Conservation (phyloP, 192 early-diverging fungal species). For the Coemansia sp. region DNA sequence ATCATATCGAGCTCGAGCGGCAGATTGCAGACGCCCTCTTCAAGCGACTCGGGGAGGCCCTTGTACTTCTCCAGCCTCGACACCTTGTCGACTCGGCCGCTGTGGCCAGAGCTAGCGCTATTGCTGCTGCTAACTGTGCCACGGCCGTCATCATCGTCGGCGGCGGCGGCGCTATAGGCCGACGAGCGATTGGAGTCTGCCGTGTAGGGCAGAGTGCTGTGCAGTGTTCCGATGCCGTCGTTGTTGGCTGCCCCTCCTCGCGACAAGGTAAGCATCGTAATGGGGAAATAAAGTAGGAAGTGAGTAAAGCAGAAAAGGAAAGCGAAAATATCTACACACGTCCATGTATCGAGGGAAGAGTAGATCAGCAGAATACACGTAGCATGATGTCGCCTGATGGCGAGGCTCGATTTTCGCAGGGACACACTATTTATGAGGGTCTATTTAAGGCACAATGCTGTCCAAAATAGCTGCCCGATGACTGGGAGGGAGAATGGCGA, state of each 20-base stretch:
- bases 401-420: background rate
- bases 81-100: constrained; percentile 44
- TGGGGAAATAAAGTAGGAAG: background rate
- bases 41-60: constrained; percentile 44
- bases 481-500: too few species aligned
- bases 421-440: background rate
- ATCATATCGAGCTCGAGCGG: constrained; percentile 51
- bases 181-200: constrained; percentile 37
- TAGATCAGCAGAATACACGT: background rate
- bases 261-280: constrained; percentile 34
- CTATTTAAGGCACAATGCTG: background rate
- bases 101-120: constrained; percentile 17
- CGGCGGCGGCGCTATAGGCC: constrained; percentile 15
- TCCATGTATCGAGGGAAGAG: background rate
- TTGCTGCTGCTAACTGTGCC: constrained; percentile 17
- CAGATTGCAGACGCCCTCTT: constrained; percentile 44
- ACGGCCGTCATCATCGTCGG: background rate
- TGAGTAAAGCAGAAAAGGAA: background rate
- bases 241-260: constrained; percentile 1
- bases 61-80: constrained; percentile 54
- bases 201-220: constrained; percentile 2
- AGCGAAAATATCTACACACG: background rate
- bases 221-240: background rate
- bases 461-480: too few species aligned
- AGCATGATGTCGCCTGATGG: background rate